A percentile compares a stretch with the other conserved stretches of the same genome.
Evolutionary conservation across 176 grass and related monocot species (phyloP).

Genomic region (Bolboschoenus planiculmis): DNA sequence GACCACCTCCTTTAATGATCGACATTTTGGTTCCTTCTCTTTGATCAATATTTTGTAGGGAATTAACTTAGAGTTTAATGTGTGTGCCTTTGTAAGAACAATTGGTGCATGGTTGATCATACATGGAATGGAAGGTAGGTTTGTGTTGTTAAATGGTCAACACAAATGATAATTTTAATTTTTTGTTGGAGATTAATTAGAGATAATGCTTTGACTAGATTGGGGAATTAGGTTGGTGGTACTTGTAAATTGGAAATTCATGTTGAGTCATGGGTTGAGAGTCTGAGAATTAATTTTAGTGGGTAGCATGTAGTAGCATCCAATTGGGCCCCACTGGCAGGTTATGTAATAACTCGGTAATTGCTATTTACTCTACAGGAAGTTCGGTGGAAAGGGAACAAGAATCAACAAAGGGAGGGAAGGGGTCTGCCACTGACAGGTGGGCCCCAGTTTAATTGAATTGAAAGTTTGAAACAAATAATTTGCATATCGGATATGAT

Average conservation of each 20-base stretch:
- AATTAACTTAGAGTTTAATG: neutral
- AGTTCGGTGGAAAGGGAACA: too few species aligned
- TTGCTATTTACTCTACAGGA: too few species aligned
- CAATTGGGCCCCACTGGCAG: neutral
- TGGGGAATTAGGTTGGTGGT: neutral
- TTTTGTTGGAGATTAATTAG: neutral
- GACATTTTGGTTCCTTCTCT: neutral
- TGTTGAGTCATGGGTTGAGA: neutral
- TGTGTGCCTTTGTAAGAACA: neutral
- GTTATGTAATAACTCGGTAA: neutral
- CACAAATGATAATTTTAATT: neutral
- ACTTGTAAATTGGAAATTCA: neutral
- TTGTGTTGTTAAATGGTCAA: neutral
- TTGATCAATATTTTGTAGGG: neutral
- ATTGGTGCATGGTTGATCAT: too few species aligned
- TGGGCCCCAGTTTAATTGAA: too few species aligned
- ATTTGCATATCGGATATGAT: too few species aligned
- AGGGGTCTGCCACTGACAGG: too few species aligned
- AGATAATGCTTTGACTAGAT: neutral
- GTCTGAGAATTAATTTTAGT: too few species aligned
- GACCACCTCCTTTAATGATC: neutral
- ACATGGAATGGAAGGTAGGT: too few species aligned
- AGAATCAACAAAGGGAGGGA: too few species aligned
- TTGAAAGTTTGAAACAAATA: too few species aligned
- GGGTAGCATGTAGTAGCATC: neutral